Conservation (phyloP, 805 yeast species). For the Scheffersomyces spartinae region DNA sequence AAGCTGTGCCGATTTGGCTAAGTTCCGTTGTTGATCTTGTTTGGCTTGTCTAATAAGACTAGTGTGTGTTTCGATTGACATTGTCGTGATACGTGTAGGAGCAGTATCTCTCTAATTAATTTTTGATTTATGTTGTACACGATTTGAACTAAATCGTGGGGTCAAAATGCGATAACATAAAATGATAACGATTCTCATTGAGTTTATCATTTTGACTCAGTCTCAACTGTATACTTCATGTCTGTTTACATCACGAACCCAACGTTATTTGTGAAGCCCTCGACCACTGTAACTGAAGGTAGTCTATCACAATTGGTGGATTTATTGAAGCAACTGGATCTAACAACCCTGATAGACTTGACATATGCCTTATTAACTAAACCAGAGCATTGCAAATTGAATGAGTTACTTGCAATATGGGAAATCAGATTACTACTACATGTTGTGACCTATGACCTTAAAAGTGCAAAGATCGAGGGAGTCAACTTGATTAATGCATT, state of each 20-base stretch:
- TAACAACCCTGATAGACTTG: constrained; percentile 6
- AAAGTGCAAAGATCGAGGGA: constrained; percentile 25
- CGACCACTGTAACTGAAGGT: too few relatives aligned
- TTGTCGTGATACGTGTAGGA: too few relatives aligned
- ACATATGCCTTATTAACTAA: constrained; percentile 8
- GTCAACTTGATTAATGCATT: constrained; percentile 23
- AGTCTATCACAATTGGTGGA: constrained; percentile 2
- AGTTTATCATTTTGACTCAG: too few relatives aligned
- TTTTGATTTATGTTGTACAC: too few relatives aligned
- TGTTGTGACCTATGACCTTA: constrained; percentile 18
- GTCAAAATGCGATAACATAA: too few relatives aligned
- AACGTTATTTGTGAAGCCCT: too few relatives aligned
- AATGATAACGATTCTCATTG: too few relatives aligned
- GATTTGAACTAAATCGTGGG: too few relatives aligned
- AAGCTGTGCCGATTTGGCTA: constrained; percentile 14
- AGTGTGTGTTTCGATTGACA: too few relatives aligned
- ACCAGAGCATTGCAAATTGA: constrained; percentile 2
- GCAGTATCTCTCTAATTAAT: too few relatives aligned
- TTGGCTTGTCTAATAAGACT: constrained; percentile 23
- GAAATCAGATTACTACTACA: constrained; percentile 21
- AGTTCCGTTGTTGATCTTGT: constrained; percentile 15
- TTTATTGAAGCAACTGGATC: constrained; percentile 1
- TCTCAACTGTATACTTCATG: too few relatives aligned
- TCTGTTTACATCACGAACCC: too few relatives aligned
- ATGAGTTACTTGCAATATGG: constrained; percentile 17